Evolutionary conservation across 768 basidiomycete species (phyloP).

Genomic region (Lentinula lateritia): DNA sequence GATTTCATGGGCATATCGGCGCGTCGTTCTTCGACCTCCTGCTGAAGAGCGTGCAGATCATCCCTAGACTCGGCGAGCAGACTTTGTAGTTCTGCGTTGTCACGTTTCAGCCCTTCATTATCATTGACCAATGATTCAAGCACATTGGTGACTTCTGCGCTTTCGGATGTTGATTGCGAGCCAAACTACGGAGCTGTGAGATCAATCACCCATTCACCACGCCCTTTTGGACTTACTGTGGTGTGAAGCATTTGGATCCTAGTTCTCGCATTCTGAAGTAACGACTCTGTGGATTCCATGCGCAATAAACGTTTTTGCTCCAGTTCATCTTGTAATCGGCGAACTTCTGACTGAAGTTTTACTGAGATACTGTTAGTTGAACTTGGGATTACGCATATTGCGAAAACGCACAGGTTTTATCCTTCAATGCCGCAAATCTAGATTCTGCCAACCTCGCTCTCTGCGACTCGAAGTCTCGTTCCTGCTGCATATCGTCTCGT

Average conservation of each 20-base stretch:
- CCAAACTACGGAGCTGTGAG: conserved; percentile 3
- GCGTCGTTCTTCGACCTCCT: conserved; percentile 71
- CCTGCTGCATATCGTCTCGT: conserved; percentile 80
- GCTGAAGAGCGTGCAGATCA: conserved; percentile 61
- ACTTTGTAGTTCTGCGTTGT: conserved; percentile 74
- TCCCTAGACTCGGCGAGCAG: conserved; percentile 74
- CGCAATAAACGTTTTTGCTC: conserved; percentile 57
- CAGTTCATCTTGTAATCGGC: conserved; percentile 55
- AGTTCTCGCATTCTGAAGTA: conserved; percentile 60
- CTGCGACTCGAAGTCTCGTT: conserved; percentile 66
- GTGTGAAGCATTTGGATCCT: conserved; percentile 57
- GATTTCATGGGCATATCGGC: conserved; percentile 36
- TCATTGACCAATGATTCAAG: conserved; percentile 83
- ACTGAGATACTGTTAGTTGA: conserved; percentile 29
- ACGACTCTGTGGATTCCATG: conserved; percentile 59
- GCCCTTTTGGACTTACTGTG: conserved; percentile 35
- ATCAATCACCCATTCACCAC: neutral
- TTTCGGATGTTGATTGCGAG: conserved; percentile 25
- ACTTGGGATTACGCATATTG: neutral
- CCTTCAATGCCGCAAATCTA: conserved; percentile 56
- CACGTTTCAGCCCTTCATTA: conserved; percentile 77
- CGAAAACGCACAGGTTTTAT: conserved; percentile 51
- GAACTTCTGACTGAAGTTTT: conserved; percentile 65
- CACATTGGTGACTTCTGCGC: conserved; percentile 59
- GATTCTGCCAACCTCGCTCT: conserved; percentile 65